Evolutionary conservation across 257 asterid species (phyloP).

Genomic region (Fraxinus cuspidata): DNA sequence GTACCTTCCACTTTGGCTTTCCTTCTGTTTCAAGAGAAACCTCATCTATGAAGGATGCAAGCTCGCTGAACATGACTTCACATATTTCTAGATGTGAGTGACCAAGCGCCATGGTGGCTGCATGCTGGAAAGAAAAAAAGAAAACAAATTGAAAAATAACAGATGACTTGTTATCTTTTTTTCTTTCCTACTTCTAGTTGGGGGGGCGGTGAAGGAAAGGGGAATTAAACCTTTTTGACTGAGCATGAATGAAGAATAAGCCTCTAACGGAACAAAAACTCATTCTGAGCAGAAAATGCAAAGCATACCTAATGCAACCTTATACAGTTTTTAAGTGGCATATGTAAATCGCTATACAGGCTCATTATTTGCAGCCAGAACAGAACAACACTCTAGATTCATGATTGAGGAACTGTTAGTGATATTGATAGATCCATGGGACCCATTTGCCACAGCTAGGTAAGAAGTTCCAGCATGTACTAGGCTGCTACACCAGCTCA

Average conservation of each 20-base stretch:
- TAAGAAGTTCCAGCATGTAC: constrained; percentile 10
- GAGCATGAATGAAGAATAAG: constrained; percentile 16
- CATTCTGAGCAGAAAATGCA: constrained; percentile 20
- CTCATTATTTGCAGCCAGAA: constrained; percentile 4
- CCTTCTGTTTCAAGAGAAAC: constrained; percentile 93
- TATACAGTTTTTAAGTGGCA: neutral
- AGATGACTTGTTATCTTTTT: constrained; percentile 6
- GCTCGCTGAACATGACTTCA: constrained; percentile 96
- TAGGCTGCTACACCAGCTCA: constrained; percentile 12
- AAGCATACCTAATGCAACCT: constrained; percentile 13
- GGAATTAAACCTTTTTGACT: constrained; percentile 7
- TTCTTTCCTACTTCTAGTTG: constrained; percentile 15
- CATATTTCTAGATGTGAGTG: constrained; percentile 97
- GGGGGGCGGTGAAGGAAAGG: neutral
- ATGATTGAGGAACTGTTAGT: neutral
- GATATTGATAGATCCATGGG: neutral
- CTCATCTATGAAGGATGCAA: constrained; percentile 90
- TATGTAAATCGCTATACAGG: neutral
- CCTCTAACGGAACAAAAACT: neutral
- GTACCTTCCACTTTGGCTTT: constrained; percentile 99
- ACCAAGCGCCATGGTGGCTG: constrained; percentile 99
- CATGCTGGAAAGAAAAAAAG: constrained; percentile 55
- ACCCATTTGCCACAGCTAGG: constrained; percentile 1
- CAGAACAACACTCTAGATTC: constrained; percentile 6
- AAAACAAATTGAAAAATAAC: constrained; percentile 15